Evolutionary conservation across 177 flowering plant species (phyloP).

Genomic region (Vitis hybrid): DNA sequence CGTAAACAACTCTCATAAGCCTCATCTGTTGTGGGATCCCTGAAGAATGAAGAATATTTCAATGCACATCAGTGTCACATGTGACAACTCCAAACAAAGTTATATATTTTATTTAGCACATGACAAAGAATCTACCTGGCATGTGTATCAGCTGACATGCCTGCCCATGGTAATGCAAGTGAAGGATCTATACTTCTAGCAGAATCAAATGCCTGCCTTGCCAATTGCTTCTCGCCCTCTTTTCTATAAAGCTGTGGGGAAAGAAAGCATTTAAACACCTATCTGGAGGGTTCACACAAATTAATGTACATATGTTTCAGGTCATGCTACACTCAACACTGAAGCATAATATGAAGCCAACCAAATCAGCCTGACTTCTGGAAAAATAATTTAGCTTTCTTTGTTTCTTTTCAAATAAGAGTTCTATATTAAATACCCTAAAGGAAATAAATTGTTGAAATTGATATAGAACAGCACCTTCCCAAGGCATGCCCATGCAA

Average conservation of each 20-base stretch:
- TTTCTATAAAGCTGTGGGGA: conserved; percentile 64
- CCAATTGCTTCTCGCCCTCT: conserved; percentile 51
- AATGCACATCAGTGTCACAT: neutral
- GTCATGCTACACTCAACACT: neutral
- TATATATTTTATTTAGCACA: neutral
- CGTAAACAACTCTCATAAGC: conserved; percentile 89
- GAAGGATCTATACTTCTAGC: conserved; percentile 97
- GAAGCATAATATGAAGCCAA: neutral
- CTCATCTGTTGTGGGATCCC: conserved; percentile 54
- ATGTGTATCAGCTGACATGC: conserved; percentile 74
- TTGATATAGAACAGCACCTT: conserved; percentile 45
- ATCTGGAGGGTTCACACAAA: neutral
- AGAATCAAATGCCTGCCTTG: conserved; percentile 83
- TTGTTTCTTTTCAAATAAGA: too few species aligned
- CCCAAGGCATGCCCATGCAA: conserved; percentile 95
- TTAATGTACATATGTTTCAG: neutral
- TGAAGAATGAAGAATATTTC: conserved; percentile 17
- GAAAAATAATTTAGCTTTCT: too few species aligned
- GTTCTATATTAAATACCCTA: too few species aligned
- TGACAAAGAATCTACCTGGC: conserved; percentile 42
- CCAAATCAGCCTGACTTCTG: too few species aligned
- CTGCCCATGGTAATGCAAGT: conserved; percentile 97
- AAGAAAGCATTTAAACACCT: conserved; percentile 7
- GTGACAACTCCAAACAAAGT: neutral
- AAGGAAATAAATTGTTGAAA: neutral